Conservation (phyloP, 1,284 basidiomycete genomes). For the Cutaneotrichosporon arboriforme region DNA sequence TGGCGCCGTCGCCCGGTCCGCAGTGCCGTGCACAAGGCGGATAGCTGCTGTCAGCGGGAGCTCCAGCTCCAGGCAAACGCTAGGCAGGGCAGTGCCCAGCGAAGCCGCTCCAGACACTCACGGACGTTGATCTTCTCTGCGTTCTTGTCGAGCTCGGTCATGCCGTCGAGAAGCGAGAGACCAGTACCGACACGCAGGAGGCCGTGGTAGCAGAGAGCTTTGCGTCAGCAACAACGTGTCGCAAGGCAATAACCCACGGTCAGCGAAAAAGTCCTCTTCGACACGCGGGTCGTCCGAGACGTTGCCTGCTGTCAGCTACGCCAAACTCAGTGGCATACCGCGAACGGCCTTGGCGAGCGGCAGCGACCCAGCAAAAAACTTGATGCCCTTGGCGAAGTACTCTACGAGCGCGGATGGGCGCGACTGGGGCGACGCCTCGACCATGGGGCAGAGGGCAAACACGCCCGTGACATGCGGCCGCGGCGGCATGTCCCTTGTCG, state of each 20-base stretch:
- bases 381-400: conserved; percentile 41
- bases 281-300: conserved; percentile 53
- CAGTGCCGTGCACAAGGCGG: conserved; percentile 50
- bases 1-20: conserved; percentile 51
- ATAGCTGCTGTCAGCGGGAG: conserved; percentile 42
- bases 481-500: conserved; percentile 5
- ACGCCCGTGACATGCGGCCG: conserved; percentile 44
- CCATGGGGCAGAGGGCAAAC: conserved; percentile 50
- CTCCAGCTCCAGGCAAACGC: not conserved
- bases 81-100: not conserved
- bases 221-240: conserved; percentile 2
- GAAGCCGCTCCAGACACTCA: conserved; percentile 19
- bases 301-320: conserved; percentile 41
- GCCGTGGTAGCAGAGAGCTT: conserved; percentile 51
- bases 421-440: conserved; percentile 47
- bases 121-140: conserved; percentile 43
- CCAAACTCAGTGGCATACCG: conserved; percentile 17
- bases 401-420: conserved; percentile 47
- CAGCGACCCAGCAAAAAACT: conserved; percentile 47
- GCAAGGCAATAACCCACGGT: conserved; percentile 42
- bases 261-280: conserved; percentile 47
- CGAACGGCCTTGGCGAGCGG: conserved; percentile 49
- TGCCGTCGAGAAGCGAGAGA: conserved; percentile 49
- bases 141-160: conserved; percentile 43
- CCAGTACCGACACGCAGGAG: conserved; percentile 51